Evolutionary conservation across 2,329 filamentous ascomycete species (phyloP).

Genomic region (Fusarium mundagurra): DNA sequence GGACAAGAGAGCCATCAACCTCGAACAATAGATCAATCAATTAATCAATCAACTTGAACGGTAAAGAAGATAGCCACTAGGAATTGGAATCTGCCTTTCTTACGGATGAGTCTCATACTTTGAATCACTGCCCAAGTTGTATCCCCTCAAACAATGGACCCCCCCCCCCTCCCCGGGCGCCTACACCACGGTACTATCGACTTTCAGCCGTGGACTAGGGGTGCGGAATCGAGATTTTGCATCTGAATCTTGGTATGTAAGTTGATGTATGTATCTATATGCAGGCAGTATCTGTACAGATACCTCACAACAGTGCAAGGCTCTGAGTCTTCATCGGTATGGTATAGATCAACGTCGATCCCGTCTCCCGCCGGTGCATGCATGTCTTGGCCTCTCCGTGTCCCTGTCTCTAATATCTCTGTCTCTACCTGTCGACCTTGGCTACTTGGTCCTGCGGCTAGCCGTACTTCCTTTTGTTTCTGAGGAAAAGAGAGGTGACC

Average conservation of each 20-base stretch:
- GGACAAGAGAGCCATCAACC: not conserved
- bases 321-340: constrained; percentile 10
- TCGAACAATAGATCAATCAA: not conserved
- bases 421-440: not conserved
- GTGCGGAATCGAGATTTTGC: constrained; percentile 40
- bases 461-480: not conserved
- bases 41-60: not conserved
- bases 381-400: constrained; percentile 15
- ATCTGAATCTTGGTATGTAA: constrained; percentile 34
- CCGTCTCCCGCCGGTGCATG: constrained; percentile 7
- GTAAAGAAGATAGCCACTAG: not conserved
- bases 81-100: not conserved
- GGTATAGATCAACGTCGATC: constrained; percentile 42
- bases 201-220: constrained; percentile 1
- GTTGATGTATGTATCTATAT: not conserved
- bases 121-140: not conserved
- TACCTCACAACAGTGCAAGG: constrained; percentile 25
- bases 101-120: not conserved
- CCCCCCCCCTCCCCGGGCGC: not conserved
- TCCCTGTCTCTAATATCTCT: not conserved
- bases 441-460: not conserved
- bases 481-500: not conserved
- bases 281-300: not conserved
- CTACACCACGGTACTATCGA: not conserved
- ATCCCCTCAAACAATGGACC: not conserved